Evolutionary conservation across 805 yeast species (phyloP), one percentile per base, ranked within the genome.

Genomic region (Candida tibetensis): DNA sequence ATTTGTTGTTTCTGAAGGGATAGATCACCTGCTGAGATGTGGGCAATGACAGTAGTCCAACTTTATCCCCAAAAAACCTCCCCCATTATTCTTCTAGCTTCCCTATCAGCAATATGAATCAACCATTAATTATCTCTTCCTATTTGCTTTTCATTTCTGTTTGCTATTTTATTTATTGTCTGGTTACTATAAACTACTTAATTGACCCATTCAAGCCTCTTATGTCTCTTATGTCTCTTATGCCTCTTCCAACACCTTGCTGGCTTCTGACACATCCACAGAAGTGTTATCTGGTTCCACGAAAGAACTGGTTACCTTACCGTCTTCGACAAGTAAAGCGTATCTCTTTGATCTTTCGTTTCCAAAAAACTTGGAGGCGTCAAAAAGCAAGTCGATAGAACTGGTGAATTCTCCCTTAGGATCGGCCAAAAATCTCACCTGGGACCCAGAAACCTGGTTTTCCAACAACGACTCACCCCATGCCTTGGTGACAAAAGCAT

Each of bases 241-340:
- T 21, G 52, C 51, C 14, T 51, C 40, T 17, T 56, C 50, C 44
- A 72, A 58, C 19, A 76, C 79, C 37, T 69, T 67, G 19, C 59
- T 58, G 5, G 79, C 77, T 5, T 60, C 70, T 19, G 75, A 66
- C 34, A 72, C 79, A 41, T 77, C 74, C 47, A 88, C 76, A 9
- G 89, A 77, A 30, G 82, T 77, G 63, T 79, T 80, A 57, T 88
- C 95, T 17, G 95, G 91, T 68, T 89, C 96, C 34, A 79, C 77
- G 54, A 82, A 83, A 23, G 78, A 67, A 44, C 80, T 66, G 33
- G 66, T 63, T 39, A 89, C 89, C 51, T 70, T 72, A 41, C 95
- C 95, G 49, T 88, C 77, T 45, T 85, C 82, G 12, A 87, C 81
- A 36, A 85, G 62, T 30, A 85, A 68, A 15, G 91, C 95, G 51